These are phyloP conservation scores for Trichophyton equinum DNA, from an alignment of 2,329 filamentous ascomycete species.

Conservation along the genomic window DNA sequence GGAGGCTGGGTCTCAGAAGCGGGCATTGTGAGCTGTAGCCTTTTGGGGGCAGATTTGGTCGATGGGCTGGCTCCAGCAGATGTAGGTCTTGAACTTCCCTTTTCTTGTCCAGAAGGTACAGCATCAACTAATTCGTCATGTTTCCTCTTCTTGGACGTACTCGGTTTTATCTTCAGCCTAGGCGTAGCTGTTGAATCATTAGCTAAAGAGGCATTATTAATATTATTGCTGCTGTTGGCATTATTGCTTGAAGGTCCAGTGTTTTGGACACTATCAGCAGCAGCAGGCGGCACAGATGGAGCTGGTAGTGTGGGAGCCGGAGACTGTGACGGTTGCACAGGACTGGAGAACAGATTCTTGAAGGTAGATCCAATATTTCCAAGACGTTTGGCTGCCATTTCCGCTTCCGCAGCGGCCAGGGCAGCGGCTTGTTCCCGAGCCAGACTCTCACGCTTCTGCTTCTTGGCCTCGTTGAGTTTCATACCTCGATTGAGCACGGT, in stretches of 20 bases:
- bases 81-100: conserved; percentile 11
- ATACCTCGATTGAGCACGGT: conserved; percentile 47
- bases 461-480: conserved; percentile 50
- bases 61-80: background rate
- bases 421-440: conserved; percentile 38
- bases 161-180: conserved; percentile 18
- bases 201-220: conserved; percentile 15
- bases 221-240: background rate
- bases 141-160: conserved; percentile 41
- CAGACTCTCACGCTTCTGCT: conserved; percentile 44
- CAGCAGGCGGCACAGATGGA: conserved; percentile 15
- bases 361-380: conserved; percentile 28
- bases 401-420: conserved; percentile 26
- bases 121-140: conserved; percentile 35
- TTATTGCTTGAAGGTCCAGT: conserved; percentile 15
- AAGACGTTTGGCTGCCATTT: conserved; percentile 27
- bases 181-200: conserved; percentile 16
- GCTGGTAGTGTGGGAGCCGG: background rate
- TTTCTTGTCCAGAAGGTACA: conserved; percentile 15
- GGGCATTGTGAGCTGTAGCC: conserved; percentile 27
- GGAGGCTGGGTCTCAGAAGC: conserved; percentile 20
- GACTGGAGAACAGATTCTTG: conserved; percentile 24
- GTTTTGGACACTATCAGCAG: conserved; percentile 11
- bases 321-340: conserved; percentile 3
- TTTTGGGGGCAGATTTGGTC: conserved; percentile 23